Percentiles rank a stretch among this genome's conserved stretches.
These are phyloP conservation scores for Chenopodium formosanum DNA, from an alignment of 148 eudicot species.

Conservation along the genomic window DNA sequence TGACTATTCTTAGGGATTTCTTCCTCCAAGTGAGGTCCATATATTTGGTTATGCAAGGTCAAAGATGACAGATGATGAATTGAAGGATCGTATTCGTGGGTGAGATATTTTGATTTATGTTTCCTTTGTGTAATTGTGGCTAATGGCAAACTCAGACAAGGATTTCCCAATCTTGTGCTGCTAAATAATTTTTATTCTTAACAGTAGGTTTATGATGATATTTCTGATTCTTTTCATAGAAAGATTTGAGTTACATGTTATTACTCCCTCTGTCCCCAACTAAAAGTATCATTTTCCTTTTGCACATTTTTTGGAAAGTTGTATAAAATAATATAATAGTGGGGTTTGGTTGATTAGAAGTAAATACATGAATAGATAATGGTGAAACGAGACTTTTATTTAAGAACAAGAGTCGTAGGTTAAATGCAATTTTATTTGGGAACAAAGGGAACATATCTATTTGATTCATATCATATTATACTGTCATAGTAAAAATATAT, in stretches of 20 bases:
- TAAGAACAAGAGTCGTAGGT: too few relatives aligned
- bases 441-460: too few relatives aligned
- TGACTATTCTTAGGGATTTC: constrained; percentile 54
- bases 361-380: too few relatives aligned
- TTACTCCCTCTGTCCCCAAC: too few relatives aligned
- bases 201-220: neutral
- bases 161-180: neutral
- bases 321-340: too few relatives aligned
- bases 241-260: neutral
- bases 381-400: too few relatives aligned
- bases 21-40: constrained; percentile 65
- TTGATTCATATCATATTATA: too few relatives aligned
- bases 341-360: too few relatives aligned
- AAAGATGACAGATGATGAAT: constrained; percentile 68
- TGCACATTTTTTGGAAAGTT: too few relatives aligned
- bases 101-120: constrained; percentile 36
- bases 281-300: too few relatives aligned
- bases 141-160: neutral
- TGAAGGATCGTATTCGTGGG: constrained; percentile 72
- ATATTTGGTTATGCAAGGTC: constrained; percentile 93
- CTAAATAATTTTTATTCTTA: neutral
- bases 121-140: neutral
- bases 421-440: too few relatives aligned
- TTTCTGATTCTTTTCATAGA: neutral
- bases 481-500: neutral